Conservation (phyloP, 352 stramenopile genomes). For the Phytophthora rubi region DNA sequence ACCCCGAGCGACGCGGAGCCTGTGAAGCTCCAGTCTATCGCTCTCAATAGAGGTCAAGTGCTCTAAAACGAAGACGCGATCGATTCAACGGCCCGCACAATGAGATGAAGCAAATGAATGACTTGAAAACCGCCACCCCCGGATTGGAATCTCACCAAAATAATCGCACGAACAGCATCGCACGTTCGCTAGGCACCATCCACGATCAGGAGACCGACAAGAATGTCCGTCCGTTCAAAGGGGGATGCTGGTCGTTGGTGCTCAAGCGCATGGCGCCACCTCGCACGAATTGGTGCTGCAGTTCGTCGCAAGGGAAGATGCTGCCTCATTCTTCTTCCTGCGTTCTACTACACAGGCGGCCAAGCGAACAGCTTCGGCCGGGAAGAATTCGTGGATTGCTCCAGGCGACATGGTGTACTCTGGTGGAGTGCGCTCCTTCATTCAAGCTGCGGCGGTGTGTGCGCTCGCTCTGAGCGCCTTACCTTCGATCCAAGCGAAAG, state of each 20-base stretch:
- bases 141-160: background rate
- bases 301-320: background rate
- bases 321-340: slow-evolving; percentile 24
- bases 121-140: background rate
- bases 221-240: background rate
- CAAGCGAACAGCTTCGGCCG: slow-evolving; percentile 1
- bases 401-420: slow-evolving; percentile 25
- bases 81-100: background rate
- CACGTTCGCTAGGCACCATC: background rate
- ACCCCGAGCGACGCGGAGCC: slow-evolving; percentile 63
- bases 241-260: background rate
- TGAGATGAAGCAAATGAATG: background rate
- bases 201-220: background rate
- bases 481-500: slow-evolving; percentile 14
- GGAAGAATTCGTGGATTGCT: background rate
- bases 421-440: slow-evolving; percentile 15
- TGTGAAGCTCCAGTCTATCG: slow-evolving; percentile 80
- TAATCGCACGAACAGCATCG: background rate
- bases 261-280: background rate
- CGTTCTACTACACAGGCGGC: slow-evolving; percentile 13
- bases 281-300: background rate
- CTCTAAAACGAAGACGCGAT: background rate
- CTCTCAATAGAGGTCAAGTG: background rate
- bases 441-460: slow-evolving; percentile 21
- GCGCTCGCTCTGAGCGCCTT: slow-evolving; percentile 15